A percentile compares a stretch with the other conserved stretches of the same genome.
Conservation (phyloP, 1,139 yeast genomes). For the Hemisphaericaspora xylofermentans region DNA sequence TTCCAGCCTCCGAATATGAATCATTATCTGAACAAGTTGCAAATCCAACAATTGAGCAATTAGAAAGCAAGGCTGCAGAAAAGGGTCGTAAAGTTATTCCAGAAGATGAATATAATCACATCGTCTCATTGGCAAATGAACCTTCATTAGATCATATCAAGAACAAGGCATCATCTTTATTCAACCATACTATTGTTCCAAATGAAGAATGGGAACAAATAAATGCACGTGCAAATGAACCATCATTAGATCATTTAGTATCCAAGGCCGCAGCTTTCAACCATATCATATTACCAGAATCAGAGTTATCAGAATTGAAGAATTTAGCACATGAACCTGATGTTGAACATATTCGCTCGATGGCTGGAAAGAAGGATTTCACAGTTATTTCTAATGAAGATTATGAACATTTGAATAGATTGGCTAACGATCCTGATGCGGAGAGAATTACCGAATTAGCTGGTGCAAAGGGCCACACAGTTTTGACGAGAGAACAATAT, state of each 20-base stretch:
- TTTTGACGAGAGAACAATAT: constrained; percentile 20
- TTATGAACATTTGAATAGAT: constrained; percentile 8
- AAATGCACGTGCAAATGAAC: constrained; percentile 15
- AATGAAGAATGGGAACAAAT: constrained; percentile 14
- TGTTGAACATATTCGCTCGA: constrained; percentile 15
- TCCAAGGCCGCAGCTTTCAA: constrained; percentile 20
- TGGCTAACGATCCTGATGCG: constrained; percentile 24
- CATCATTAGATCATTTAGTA: constrained; percentile 20
- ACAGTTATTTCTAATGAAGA: constrained; percentile 9
- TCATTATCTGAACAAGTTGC: constrained; percentile 1
- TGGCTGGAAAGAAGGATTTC: constrained; percentile 17
- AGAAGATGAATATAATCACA: constrained; percentile 13
- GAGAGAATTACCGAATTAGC: constrained; percentile 25
- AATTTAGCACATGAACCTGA: constrained; percentile 20
- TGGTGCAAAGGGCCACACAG: constrained; percentile 20
- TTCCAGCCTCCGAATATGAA: constrained; percentile 6
- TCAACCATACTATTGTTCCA: constrained; percentile 19
- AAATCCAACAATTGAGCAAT: constrained; percentile 22
- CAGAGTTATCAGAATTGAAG: constrained; percentile 13
- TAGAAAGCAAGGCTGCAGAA: constrained; percentile 18
- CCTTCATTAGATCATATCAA: constrained; percentile 12
- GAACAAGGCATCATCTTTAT: constrained; percentile 12
- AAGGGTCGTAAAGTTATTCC: constrained; percentile 23
- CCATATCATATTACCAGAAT: constrained; percentile 4
- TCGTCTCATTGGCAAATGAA: constrained; percentile 13